Percentiles rank a stretch among this genome's conserved stretches.
phyloP scores from a whole-genome alignment of 1,284 basidiomycete species.

The Apiotrichum mycotoxinovorans region DNA sequence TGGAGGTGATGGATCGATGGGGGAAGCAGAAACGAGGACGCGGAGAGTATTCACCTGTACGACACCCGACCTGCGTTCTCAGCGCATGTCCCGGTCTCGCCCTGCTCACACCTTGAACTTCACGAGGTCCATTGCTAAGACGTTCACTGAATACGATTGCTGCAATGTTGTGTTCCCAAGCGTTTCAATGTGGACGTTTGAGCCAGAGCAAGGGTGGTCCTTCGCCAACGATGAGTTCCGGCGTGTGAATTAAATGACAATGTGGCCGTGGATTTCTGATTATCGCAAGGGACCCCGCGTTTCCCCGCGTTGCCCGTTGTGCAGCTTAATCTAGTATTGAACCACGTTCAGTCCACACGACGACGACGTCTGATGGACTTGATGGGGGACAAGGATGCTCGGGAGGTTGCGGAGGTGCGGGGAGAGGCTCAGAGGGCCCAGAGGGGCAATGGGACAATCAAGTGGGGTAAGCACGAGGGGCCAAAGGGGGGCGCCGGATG shows the following conservation, averaged over 20 bases:
- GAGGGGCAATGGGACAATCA: no score
- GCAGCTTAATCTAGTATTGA: no score
- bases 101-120: conserved; percentile 41
- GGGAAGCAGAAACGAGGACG: neutral
- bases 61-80: conserved; percentile 30
- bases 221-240: no score
- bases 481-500: no score
- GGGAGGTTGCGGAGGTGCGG: neutral
- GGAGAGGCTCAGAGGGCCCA: no score
- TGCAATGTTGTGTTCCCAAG: neutral
- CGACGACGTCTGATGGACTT: no score
- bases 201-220: no score
- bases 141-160: neutral
- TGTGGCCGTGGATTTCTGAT: no score
- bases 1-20: no score
- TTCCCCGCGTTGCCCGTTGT: no score
- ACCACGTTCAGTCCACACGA: neutral
- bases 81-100: neutral
- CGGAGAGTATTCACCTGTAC: conserved; percentile 33
- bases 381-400: neutral
- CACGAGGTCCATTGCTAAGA: conserved; percentile 28
- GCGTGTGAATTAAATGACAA: neutral
- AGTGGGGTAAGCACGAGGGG: no score
- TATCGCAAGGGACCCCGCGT: neutral
- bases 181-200: no score